Percentiles rank a stretch among this genome's conserved stretches.
Evolutionary conservation across 768 basidiomycete genomes (phyloP).

Genomic region (Phlegmacium glaucopus): DNA sequence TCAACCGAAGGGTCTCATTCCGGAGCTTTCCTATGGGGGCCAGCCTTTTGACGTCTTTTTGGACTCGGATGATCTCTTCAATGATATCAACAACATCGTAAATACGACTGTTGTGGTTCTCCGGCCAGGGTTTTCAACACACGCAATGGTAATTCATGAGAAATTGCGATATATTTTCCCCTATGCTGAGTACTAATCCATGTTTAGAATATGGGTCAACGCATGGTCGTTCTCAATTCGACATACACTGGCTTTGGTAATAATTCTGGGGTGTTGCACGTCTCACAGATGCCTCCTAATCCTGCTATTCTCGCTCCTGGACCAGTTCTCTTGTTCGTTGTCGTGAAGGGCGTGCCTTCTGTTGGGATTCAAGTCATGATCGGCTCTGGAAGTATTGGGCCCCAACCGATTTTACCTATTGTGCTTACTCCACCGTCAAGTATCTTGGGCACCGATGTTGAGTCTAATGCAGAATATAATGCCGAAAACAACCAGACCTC

Average conservation of each 20-base stretch:
- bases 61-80: conserved; percentile 45
- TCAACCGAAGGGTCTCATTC: conserved; percentile 51
- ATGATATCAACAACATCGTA: conserved; percentile 45
- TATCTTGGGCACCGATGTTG: too few species aligned
- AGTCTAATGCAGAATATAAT: too few species aligned
- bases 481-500: too few species aligned
- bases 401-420: conserved; percentile 39
- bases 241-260: conserved; percentile 59
- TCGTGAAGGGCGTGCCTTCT: conserved; percentile 74
- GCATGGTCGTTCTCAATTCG: conserved; percentile 61
- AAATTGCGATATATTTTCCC: not conserved
- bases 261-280: conserved; percentile 53
- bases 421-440: conserved; percentile 28
- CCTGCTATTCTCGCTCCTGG: conserved; percentile 69
- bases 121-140: conserved; percentile 73
- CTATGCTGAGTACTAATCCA: not conserved
- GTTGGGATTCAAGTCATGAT: conserved; percentile 70
- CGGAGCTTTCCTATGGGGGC: conserved; percentile 72
- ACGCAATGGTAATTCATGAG: conserved; percentile 48
- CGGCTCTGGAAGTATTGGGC: conserved; percentile 66
- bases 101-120: conserved; percentile 51
- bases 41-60: conserved; percentile 63
- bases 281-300: conserved; percentile 72
- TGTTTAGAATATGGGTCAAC: conserved; percentile 65
- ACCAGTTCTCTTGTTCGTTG: conserved; percentile 67